phyloP scores from a whole-genome alignment of 495 filamentous ascomycete genomes.

The Daldinia concentrica region DNA sequence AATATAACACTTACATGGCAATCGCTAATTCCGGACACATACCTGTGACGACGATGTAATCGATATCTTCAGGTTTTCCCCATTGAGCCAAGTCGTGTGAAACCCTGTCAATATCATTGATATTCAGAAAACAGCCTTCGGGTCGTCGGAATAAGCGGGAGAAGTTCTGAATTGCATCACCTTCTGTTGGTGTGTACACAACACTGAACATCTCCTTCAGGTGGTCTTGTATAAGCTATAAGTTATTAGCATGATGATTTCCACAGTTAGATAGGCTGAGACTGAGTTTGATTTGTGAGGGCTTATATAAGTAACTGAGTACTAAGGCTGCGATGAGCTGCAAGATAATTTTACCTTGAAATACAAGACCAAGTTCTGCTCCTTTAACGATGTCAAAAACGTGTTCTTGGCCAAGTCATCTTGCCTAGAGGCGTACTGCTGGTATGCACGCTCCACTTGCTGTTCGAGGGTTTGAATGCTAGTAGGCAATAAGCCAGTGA shows the following conservation, averaged over 20 bases:
- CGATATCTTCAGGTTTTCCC: slow-evolving; percentile 75
- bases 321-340: not conserved
- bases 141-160: slow-evolving; percentile 80
- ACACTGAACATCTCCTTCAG: slow-evolving; percentile 84
- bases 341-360: slow-evolving; percentile 62
- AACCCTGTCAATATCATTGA: slow-evolving; percentile 65
- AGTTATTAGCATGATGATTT: not conserved
- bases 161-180: slow-evolving; percentile 89
- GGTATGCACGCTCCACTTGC: slow-evolving; percentile 79
- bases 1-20: not conserved
- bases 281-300: too few species aligned
- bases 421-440: slow-evolving; percentile 77
- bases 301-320: not conserved
- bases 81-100: slow-evolving; percentile 72
- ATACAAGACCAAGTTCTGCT: slow-evolving; percentile 83
- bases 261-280: too few species aligned
- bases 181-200: slow-evolving; percentile 91
- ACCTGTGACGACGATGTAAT: slow-evolving; percentile 91
- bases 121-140: slow-evolving; percentile 71
- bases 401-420: slow-evolving; percentile 84
- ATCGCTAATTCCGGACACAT: not conserved
- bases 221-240: slow-evolving; percentile 56
- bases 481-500: slow-evolving; percentile 76
- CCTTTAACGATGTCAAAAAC: slow-evolving; percentile 85
- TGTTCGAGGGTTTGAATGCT: slow-evolving; percentile 82